A percentile compares a stretch with the other conserved stretches of the same genome.
These are phyloP conservation scores for Lachancea cidri DNA, from an alignment of 805 yeast genomes.

Conservation along the genomic window DNA sequence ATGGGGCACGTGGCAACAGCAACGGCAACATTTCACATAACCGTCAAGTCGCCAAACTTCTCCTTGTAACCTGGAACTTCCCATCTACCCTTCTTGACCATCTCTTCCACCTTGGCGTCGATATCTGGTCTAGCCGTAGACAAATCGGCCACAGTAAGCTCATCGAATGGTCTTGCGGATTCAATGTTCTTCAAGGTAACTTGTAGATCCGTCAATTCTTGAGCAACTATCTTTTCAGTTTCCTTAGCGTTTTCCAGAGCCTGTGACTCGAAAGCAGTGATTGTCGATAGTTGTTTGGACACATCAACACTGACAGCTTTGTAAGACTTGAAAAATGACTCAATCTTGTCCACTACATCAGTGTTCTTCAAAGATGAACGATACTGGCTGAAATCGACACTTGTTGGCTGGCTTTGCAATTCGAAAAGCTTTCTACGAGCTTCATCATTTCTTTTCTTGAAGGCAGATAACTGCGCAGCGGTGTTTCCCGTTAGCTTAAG, in stretches of 20 bases:
- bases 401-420: slow-evolving; percentile 65
- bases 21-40: slow-evolving; percentile 50
- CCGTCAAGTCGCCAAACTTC: slow-evolving; percentile 94
- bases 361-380: slow-evolving; percentile 76
- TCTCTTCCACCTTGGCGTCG: slow-evolving; percentile 89
- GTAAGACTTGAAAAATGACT: slow-evolving; percentile 68
- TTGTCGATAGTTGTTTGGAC: slow-evolving; percentile 83
- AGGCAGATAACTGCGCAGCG: slow-evolving; percentile 78
- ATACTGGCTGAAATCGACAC: slow-evolving; percentile 79
- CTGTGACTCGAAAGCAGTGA: slow-evolving; percentile 89
- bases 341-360: slow-evolving; percentile 72
- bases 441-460: slow-evolving; percentile 98
- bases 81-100: slow-evolving; percentile 97
- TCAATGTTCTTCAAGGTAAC: slow-evolving; percentile 90
- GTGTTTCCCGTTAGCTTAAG: slow-evolving; percentile 92
- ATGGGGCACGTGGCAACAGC: not conserved
- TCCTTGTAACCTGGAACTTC: slow-evolving; percentile 97
- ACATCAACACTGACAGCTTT: slow-evolving; percentile 83
- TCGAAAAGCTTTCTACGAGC: slow-evolving; percentile 79
- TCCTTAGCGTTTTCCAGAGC: slow-evolving; percentile 93
- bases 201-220: slow-evolving; percentile 80
- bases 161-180: slow-evolving; percentile 95
- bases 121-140: slow-evolving; percentile 95
- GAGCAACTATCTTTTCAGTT: slow-evolving; percentile 83
- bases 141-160: slow-evolving; percentile 92